Evolutionary conservation across 371 early-diverging fungal species (phyloP).

Genomic region (Mortierella sp.): DNA sequence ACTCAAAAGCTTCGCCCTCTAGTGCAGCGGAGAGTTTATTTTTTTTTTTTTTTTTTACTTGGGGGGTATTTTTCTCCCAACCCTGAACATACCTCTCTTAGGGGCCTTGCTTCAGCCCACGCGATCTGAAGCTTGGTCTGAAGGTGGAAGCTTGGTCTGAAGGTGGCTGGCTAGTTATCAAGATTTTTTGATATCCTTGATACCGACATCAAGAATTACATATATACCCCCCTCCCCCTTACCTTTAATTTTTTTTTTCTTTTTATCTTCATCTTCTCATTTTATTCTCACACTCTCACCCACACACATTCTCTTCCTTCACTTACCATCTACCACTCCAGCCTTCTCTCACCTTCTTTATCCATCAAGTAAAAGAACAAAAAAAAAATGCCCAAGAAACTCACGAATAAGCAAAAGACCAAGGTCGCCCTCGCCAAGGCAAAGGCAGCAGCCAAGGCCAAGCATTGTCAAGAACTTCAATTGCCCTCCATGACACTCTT

Average conservation of each 20-base stretch:
- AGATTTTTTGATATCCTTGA: too few species aligned
- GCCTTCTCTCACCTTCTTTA: neutral
- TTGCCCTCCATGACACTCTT: neutral
- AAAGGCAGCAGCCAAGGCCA: neutral
- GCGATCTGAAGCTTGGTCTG: too few species aligned
- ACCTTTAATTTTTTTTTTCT: too few species aligned
- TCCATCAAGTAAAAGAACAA: neutral
- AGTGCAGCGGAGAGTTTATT: neutral
- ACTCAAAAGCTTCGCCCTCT: neutral
- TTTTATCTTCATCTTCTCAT: too few species aligned
- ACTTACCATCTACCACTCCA: neutral
- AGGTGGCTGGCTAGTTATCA: too few species aligned
- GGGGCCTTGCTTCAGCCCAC: too few species aligned
- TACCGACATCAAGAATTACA: too few species aligned
- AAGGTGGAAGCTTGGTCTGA: too few species aligned
- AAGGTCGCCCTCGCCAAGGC: neutral
- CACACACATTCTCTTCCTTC: neutral
- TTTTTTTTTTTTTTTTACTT: neutral
- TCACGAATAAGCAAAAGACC: neutral
- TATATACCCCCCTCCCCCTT: too few species aligned
- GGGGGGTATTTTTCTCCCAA: too few species aligned
- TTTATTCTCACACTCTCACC: too few species aligned
- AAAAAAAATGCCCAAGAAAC: neutral
- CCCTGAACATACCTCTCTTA: too few species aligned
- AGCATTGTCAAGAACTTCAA: conserved; percentile 2